Percentiles rank a stretch among this genome's conserved stretches.
Conservation (phyloP, 148 eudicot species). For the Drosera capensis region DNA sequence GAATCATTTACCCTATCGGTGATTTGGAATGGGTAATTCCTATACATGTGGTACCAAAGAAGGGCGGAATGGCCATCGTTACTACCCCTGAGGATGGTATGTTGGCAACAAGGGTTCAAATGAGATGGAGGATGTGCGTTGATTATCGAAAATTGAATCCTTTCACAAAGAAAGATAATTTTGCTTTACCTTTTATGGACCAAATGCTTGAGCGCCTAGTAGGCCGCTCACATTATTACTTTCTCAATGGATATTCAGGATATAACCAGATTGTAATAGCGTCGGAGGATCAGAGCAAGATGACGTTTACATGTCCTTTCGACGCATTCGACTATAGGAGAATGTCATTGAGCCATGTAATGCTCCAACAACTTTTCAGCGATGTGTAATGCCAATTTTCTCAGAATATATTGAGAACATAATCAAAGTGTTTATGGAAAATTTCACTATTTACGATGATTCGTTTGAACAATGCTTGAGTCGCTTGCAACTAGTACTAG, state of each 20-base stretch:
- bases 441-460: neutral
- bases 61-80: too few species aligned
- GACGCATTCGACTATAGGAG: neutral
- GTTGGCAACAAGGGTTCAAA: too few species aligned
- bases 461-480: too few species aligned
- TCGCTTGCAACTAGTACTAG: neutral
- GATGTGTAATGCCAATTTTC: too few species aligned
- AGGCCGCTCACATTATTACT: neutral
- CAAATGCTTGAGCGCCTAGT: neutral
- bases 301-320: neutral
- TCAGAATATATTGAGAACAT: neutral
- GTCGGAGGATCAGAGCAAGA: constrained; percentile 3
- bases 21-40: too few species aligned
- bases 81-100: too few species aligned
- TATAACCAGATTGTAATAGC: neutral
- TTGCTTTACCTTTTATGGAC: constrained; percentile 2
- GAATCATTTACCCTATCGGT: too few species aligned
- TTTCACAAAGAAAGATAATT: neutral
- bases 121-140: neutral
- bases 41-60: too few species aligned
- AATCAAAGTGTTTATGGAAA: neutral
- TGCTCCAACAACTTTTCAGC: too few species aligned
- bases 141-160: neutral
- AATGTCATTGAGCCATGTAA: neutral
- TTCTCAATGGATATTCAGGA: constrained; percentile 1